Percentiles rank a stretch among this genome's conserved stretches.
Evolutionary conservation across 148 eudicot species (phyloP).

Genomic region (Oxyria digyna): DNA sequence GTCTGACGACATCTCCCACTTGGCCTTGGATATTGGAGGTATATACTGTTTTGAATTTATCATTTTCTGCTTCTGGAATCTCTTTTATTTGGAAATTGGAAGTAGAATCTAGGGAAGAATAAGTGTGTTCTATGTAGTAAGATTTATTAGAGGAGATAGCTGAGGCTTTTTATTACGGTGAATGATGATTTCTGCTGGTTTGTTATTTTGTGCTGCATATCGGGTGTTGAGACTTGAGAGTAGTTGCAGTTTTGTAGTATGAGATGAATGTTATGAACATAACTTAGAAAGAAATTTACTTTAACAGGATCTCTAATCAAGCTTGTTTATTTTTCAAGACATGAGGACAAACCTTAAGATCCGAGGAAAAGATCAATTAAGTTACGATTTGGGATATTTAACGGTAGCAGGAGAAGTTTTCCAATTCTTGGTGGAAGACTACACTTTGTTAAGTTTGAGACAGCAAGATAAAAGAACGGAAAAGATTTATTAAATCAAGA

Average conservation of each 20-base stretch:
- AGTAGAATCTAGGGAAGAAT: no score
- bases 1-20: conserved; percentile 92
- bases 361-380: conserved; percentile 56
- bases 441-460: conserved; percentile 96
- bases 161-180: no score
- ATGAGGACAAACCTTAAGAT: conserved; percentile 61
- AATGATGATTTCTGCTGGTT: background rate
- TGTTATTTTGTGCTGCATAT: background rate
- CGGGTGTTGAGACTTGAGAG: background rate
- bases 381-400: conserved; percentile 49
- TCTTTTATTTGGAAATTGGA: background rate
- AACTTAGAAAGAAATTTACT: background rate
- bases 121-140: background rate
- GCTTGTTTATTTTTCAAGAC: conserved; percentile 89
- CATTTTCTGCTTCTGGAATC: conserved; percentile 2
- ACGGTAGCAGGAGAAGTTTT: conserved; percentile 67
- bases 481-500: no score
- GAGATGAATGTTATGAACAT: background rate
- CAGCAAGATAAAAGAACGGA: no score
- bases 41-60: background rate
- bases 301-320: conserved; percentile 82
- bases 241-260: background rate
- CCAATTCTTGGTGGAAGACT: conserved; percentile 97
- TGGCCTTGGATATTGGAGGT: conserved; percentile 99
- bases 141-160: background rate